Conservation (phyloP, 164 flowering plant species). For the Buxus sempervirens region DNA sequence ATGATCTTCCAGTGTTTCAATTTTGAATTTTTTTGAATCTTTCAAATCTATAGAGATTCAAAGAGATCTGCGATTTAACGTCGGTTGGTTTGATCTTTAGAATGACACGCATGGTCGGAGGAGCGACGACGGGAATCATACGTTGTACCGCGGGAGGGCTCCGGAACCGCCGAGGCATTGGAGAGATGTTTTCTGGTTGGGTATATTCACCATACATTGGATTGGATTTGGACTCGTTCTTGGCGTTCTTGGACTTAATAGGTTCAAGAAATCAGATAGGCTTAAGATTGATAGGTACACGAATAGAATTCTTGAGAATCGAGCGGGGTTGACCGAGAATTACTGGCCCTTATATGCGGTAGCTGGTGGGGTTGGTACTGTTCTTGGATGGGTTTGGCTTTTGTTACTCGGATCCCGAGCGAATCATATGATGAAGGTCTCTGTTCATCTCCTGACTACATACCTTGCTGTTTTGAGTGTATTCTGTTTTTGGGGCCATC, state of each 20-base stretch:
- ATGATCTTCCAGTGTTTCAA: no score
- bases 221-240: constrained; percentile 57
- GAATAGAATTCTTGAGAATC: constrained; percentile 35
- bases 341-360: constrained; percentile 86
- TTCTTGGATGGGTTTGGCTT: constrained; percentile 84
- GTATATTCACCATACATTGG: constrained; percentile 61
- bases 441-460: constrained; percentile 86
- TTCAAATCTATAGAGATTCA: not conserved
- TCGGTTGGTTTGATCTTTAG: constrained; percentile 26
- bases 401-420: constrained; percentile 75
- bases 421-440: constrained; percentile 81
- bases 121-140: constrained; percentile 30
- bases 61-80: not conserved
- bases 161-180: constrained; percentile 57
- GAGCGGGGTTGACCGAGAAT: constrained; percentile 61
- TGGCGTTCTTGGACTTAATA: constrained; percentile 72
- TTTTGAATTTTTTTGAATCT: not conserved
- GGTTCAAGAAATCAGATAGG: constrained; percentile 72
- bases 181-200: constrained; percentile 93
- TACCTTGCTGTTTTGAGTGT: constrained; percentile 89
- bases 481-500: constrained; percentile 83
- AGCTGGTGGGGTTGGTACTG: constrained; percentile 74
- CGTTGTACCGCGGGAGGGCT: constrained; percentile 19
- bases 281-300: constrained; percentile 70
- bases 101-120: constrained; percentile 40